Conservation (phyloP, 441 rosid genomes). For the Flueggea neowawraea region DNA sequence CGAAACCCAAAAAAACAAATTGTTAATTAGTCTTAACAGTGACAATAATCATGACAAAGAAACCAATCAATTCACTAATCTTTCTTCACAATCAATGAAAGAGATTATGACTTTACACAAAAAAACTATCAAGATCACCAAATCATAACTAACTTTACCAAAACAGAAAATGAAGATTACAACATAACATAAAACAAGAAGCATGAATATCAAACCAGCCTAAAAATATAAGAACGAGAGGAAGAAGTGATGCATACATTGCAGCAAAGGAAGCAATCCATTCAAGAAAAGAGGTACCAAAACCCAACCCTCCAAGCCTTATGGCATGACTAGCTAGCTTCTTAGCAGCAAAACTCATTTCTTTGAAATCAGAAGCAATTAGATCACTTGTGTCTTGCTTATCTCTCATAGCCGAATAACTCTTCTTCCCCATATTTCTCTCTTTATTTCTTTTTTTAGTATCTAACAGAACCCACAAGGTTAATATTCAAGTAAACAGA, state of each 20-base stretch:
- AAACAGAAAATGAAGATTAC: not conserved
- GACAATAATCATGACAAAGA: too few species aligned
- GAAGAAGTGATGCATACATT: slow-evolving; percentile 33
- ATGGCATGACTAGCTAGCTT: slow-evolving; percentile 50
- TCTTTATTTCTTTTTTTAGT: too few species aligned
- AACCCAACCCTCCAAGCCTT: slow-evolving; percentile 56
- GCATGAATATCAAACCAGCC: not conserved
- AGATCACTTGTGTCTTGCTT: slow-evolving; percentile 30
- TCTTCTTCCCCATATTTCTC: slow-evolving; percentile 46
- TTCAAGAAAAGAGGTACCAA: slow-evolving; percentile 68
- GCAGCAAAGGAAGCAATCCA: slow-evolving; percentile 75
- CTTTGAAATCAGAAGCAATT: slow-evolving; percentile 48
- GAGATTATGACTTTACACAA: too few species aligned
- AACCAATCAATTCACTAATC: not conserved
- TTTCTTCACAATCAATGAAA: too few species aligned
- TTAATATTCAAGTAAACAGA: not conserved
- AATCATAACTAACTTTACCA: too few species aligned
- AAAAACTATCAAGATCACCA: too few species aligned
- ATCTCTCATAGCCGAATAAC: slow-evolving; percentile 60
- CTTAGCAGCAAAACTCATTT: slow-evolving; percentile 47
- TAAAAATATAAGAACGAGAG: not conserved
- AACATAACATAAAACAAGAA: not conserved
- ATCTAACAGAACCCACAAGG: not conserved
- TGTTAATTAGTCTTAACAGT: too few species aligned
- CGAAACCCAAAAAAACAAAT: too few species aligned